These are phyloP conservation scores for Cornus suecica DNA, from an alignment of 148 eudicot genomes.

Conservation along the genomic window DNA sequence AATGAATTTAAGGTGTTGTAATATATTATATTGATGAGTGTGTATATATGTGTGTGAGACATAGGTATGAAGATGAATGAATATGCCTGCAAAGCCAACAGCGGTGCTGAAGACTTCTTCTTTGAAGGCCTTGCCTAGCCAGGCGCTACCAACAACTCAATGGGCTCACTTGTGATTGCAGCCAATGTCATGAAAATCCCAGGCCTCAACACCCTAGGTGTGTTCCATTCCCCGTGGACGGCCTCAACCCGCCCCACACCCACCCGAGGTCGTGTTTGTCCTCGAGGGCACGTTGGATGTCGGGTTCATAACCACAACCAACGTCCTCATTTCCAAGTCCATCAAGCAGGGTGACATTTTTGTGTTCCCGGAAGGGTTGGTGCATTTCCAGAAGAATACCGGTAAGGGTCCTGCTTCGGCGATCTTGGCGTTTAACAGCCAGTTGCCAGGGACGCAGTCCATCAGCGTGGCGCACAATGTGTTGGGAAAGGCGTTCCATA, in stretches of 20 bases:
- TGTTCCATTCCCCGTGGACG: conserved; percentile 34
- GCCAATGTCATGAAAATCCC: conserved; percentile 41
- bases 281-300: conserved; percentile 31
- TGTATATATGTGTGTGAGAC: not conserved
- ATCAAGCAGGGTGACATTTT: too few relatives aligned
- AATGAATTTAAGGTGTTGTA: too few relatives aligned
- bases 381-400: conserved; percentile 30
- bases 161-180: conserved; percentile 28
- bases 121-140: conserved; percentile 18
- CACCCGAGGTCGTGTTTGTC: conserved; percentile 37
- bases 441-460: conserved; percentile 39
- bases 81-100: conserved; percentile 19
- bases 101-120: conserved; percentile 24
- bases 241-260: conserved; percentile 43
- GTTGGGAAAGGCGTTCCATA: conserved; percentile 28
- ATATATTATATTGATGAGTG: not conserved
- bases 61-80: conserved; percentile 23
- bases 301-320: conserved; percentile 38
- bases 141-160: conserved; percentile 29
- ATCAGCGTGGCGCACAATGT: conserved; percentile 37
- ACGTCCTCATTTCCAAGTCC: conserved; percentile 26
- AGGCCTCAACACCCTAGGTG: conserved; percentile 42
- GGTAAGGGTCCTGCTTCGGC: conserved; percentile 12
- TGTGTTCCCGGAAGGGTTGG: conserved; percentile 21
- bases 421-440: conserved; percentile 26